Percentiles rank a stretch among this genome's conserved stretches.
These are phyloP conservation scores for Tausonia pullulans DNA, from an alignment of 1,284 basidiomycete species.

Conservation along the genomic window DNA sequence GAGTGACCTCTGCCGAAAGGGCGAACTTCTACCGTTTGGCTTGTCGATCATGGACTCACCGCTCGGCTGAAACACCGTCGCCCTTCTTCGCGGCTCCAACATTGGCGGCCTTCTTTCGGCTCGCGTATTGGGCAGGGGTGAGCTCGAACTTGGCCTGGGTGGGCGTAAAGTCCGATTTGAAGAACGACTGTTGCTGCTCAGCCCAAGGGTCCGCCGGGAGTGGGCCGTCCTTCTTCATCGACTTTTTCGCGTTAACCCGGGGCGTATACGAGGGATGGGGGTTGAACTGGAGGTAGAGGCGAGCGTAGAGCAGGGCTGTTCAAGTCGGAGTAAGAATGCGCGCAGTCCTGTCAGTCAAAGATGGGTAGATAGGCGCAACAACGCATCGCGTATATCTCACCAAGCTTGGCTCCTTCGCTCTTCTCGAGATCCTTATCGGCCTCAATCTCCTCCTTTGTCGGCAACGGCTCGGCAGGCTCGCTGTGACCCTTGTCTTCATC, in stretches of 20 bases:
- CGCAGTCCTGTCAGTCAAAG: no score
- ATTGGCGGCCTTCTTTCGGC: conserved; percentile 8
- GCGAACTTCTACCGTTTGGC: no score
- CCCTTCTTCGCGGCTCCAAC: conserved; percentile 13
- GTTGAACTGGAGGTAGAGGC: conserved; percentile 14
- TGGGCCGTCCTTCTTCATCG: conserved; percentile 3
- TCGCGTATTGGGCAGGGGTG: conserved; percentile 8
- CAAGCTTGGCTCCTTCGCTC: conserved; percentile 9
- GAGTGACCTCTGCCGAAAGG: no score
- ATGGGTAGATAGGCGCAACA: no score
- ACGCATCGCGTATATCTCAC: not conserved
- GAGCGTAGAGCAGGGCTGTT: conserved; percentile 12
- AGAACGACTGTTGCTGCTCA: conserved; percentile 1
- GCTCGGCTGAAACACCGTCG: conserved; percentile 9
- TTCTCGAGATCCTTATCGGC: not conserved
- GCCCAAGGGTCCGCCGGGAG: conserved; percentile 10
- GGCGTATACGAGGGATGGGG: conserved; percentile 8
- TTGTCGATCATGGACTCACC: not conserved
- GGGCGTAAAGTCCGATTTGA: conserved; percentile 12
- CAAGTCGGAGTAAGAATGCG: no score
- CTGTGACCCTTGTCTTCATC: not conserved
- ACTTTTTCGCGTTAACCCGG: not conserved
- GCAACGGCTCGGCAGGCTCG: not conserved
- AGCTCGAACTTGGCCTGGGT: conserved; percentile 8
- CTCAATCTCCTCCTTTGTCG: conserved; percentile 13